These are phyloP conservation scores for Helichrysum umbraculigerum DNA, from an alignment of 129 eudicot genomes.

Conservation along the genomic window DNA sequence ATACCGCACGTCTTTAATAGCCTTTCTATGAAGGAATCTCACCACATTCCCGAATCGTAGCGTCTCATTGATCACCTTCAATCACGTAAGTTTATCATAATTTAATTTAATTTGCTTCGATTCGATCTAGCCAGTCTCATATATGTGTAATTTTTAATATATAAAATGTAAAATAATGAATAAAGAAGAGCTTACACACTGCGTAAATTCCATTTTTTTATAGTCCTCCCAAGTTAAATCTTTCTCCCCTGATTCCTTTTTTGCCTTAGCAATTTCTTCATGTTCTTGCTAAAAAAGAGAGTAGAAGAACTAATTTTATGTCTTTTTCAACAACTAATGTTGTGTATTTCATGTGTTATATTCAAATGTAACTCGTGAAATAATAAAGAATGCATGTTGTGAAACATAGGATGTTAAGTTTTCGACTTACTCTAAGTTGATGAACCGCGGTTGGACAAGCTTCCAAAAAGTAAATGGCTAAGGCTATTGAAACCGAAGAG, in stretches of 20 bases:
- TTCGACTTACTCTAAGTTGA: conserved; percentile 68
- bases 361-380: no score
- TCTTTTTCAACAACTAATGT: neutral
- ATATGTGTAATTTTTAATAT: neutral
- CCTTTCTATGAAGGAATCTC: conserved; percentile 95
- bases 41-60: conserved; percentile 94
- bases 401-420: neutral
- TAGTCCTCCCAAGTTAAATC: conserved; percentile 91
- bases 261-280: conserved; percentile 52
- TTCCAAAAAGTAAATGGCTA: conserved; percentile 85
- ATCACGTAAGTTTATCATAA: neutral
- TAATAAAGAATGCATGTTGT: no score
- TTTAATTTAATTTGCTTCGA: neutral
- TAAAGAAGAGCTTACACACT: conserved; percentile 64
- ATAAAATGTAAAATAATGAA: neutral
- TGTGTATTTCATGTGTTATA: neutral
- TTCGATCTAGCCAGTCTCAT: neutral
- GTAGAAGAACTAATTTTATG: neutral
- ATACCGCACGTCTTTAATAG: conserved; percentile 84
- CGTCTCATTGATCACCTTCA: conserved; percentile 87
- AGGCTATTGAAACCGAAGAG: conserved; percentile 86
- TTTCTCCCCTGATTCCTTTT: conserved; percentile 52
- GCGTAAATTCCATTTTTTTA: conserved; percentile 95
- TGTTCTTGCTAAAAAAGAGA: conserved; percentile 66
- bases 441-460: conserved; percentile 65